Evolutionary conservation across 1,139 yeast genomes (phyloP).

Genomic region (Debaryomycetaceae sp.): DNA sequence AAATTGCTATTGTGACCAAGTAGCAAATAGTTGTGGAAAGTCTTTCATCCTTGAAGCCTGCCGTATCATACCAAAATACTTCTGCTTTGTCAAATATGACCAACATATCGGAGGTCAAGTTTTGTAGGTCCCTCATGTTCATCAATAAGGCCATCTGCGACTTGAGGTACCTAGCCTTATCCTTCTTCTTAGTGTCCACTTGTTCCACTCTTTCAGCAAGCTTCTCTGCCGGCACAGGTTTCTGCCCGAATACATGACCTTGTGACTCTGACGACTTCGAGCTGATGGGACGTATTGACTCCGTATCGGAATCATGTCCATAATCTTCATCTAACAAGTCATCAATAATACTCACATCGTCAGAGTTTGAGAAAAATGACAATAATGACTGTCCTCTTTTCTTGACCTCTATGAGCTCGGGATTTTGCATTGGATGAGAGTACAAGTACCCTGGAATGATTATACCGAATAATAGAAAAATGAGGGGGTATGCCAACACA

Average conservation of each 20-base stretch:
- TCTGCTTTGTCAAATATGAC: slow-evolving; percentile 52
- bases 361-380: slow-evolving; percentile 45
- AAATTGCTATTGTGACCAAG: slow-evolving; percentile 31
- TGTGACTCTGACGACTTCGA: slow-evolving; percentile 21
- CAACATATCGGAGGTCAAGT: slow-evolving; percentile 56
- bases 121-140: slow-evolving; percentile 62
- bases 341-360: slow-evolving; percentile 36
- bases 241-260: slow-evolving; percentile 7
- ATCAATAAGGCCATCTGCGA: slow-evolving; percentile 44
- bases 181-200: slow-evolving; percentile 13
- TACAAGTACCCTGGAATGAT: slow-evolving; percentile 69
- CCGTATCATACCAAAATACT: slow-evolving; percentile 55
- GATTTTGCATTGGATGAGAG: slow-evolving; percentile 61
- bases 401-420: slow-evolving; percentile 39
- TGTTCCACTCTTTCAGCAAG: background rate
- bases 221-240: slow-evolving; percentile 4
- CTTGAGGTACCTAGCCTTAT: slow-evolving; percentile 22
- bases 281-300: slow-evolving; percentile 11
- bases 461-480: slow-evolving; percentile 53
- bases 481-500: slow-evolving; percentile 60
- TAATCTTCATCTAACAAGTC: slow-evolving; percentile 24
- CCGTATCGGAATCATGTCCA: slow-evolving; percentile 3
- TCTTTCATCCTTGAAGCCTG: slow-evolving; percentile 71
- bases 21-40: slow-evolving; percentile 55
- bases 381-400: slow-evolving; percentile 56